Percentiles rank a stretch among this genome's conserved stretches.
phyloP scores from a whole-genome alignment of 2,329 filamentous ascomycete species.

The Teratosphaeria gauchensis region DNA sequence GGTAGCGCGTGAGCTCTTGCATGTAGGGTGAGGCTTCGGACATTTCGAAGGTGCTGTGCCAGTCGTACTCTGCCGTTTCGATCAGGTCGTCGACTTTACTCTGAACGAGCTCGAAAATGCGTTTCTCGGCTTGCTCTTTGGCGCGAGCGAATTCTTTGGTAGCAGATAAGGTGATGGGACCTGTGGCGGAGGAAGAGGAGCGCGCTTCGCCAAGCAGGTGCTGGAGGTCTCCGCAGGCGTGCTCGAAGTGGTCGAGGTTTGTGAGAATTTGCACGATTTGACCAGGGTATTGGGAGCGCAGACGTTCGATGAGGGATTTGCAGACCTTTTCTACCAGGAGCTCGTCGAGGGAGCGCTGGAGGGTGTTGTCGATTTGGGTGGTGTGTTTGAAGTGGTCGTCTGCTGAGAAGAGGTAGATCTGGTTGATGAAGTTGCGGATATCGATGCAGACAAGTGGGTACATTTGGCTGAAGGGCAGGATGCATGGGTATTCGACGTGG shows the following conservation, averaged over 20 bases:
- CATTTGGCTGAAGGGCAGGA: constrained; percentile 98
- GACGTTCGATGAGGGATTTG: constrained; percentile 73
- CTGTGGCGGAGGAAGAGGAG: constrained; percentile 73
- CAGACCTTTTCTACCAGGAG: constrained; percentile 91
- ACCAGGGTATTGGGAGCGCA: constrained; percentile 86
- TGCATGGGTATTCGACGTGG: constrained; percentile 73
- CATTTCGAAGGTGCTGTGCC: constrained; percentile 55
- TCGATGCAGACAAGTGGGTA: constrained; percentile 94
- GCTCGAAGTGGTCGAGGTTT: constrained; percentile 94
- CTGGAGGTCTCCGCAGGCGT: constrained; percentile 82
- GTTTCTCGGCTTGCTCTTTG: constrained; percentile 93
- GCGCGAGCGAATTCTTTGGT: constrained; percentile 80
- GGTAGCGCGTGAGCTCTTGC: constrained; percentile 83
- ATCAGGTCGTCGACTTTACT: constrained; percentile 97
- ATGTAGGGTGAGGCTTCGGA: constrained; percentile 84
- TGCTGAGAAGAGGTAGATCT: constrained; percentile 87
- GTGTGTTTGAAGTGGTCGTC: constrained; percentile 93
- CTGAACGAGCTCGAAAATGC: constrained; percentile 97
- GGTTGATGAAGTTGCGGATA: constrained; percentile 92
- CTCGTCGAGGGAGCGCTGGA: constrained; percentile 82
- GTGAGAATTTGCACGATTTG: constrained; percentile 98
- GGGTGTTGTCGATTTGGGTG: constrained; percentile 78
- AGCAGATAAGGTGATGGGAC: constrained; percentile 67
- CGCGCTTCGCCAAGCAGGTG: constrained; percentile 74
- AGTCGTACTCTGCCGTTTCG: constrained; percentile 95